Base-by-base conservation (phyloP, 75 land plant species). In the Selaginella moellendorffii region DNA sequence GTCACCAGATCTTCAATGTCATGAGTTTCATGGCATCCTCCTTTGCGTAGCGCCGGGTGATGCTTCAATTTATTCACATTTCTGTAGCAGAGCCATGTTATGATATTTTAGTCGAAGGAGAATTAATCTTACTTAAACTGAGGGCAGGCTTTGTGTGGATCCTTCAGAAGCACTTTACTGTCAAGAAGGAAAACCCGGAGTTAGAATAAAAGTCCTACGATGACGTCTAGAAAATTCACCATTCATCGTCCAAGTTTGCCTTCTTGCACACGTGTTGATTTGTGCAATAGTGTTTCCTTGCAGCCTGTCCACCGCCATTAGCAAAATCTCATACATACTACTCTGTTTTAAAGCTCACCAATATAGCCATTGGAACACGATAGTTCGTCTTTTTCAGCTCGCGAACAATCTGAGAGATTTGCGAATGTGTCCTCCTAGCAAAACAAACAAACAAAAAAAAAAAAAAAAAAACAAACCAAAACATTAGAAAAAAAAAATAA, bases 1-100 rank as follows among this genome's bases (percentile, higher is more conserved):
- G 77, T 85, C 17, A 92, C 89, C 51, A 92, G 86, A 67, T 92
- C 97, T 73, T 92, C 97, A 67, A 92, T 92, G 62, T 92, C 97
- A 78, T 92, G 89, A 59, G 71, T 78, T 69, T 92, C 97, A 74
- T 83, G 61, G 60, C 76, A 78, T 25, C 89, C 97, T 71, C 97
- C 97, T 68, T 80, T 87, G 58, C 73, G 82, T 68, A 92, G 74
- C 21, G 95, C 83, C 26, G 80, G 70, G 64, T 92, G 95, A 25
- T 68, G 30, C 76, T 81, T 92, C 63, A 92, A 75, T 70, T 83
- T 85, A 63, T 81, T 64, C 17, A 71, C 74, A 78, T 85, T 87
- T 68, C 97, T 92, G 66, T 31, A 51, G 30, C 22, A 42, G 65
- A 59, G 28, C 53, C 51, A 46, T 46, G 51, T 46, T 46, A 46